phyloP scores from a whole-genome alignment of 2,329 filamentous ascomycete genomes.

The Colletotrichum gigasporum region DNA sequence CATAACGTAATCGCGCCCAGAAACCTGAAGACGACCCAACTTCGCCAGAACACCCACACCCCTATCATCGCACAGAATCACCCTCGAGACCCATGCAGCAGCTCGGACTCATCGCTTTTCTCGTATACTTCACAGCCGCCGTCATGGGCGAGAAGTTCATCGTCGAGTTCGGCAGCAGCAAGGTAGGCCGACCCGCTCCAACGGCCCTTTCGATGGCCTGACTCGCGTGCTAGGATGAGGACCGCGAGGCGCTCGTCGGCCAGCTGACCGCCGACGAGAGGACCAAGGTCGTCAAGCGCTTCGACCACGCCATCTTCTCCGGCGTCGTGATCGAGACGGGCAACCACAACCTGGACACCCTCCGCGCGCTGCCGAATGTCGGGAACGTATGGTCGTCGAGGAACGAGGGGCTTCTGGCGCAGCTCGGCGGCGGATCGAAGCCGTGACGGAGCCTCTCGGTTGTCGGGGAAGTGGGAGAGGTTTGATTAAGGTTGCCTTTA shows the following conservation, averaged over 20 bases:
- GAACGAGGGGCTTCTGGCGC: slow-evolving; percentile 20
- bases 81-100: background rate
- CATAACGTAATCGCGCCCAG: background rate
- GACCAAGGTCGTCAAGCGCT: slow-evolving; percentile 19
- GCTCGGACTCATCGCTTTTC: background rate
- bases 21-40: background rate
- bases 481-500: too few relatives aligned
- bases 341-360: slow-evolving; percentile 44
- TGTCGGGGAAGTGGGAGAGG: background rate
- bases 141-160: slow-evolving; percentile 30
- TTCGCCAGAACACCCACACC: background rate
- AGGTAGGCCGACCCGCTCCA: background rate
- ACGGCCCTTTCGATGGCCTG: background rate
- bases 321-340: slow-evolving; percentile 45
- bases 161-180: slow-evolving; percentile 25
- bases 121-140: background rate
- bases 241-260: slow-evolving; percentile 11
- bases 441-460: background rate
- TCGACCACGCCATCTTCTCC: slow-evolving; percentile 41
- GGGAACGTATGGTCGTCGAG: slow-evolving; percentile 45
- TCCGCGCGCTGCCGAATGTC: slow-evolving; percentile 44
- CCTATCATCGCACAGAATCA: background rate
- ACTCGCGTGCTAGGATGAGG: slow-evolving; percentile 6
- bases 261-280: slow-evolving; percentile 12
- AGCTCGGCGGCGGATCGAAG: background rate